Evolutionary conservation across 2,329 filamentous ascomycete species (phyloP), one percentile per base, ranked within the genome.

Genomic region (Exophiala bonariae): DNA sequence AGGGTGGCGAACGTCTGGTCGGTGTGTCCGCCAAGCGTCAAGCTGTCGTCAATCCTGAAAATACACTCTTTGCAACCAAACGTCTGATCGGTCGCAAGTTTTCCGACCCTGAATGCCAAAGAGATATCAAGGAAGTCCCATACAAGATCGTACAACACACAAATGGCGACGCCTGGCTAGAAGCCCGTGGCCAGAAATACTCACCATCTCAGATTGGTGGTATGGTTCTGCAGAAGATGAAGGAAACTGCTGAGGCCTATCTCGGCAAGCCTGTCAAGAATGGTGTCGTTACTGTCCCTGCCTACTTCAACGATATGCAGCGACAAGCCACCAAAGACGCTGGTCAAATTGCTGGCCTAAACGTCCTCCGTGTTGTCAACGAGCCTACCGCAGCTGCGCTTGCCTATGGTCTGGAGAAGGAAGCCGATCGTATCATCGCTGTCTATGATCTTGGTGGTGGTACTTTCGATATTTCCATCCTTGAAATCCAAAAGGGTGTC

Each of bases 221-320:
- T 66, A 96, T 96, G 73, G 81, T 96, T 59, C 82, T 97, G 63
- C 86, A 90, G 73, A 96, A 97, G 83, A 96, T 96, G 92, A 96
- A 95, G 84, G 92, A 96, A 81, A 97, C 92, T 42, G 92, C 92
- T 58, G 91, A 96, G 79, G 79, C 87, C 54, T 96, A 95, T 77
- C 82, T 96, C 59, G 83, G 87, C 75, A 95, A 90, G 79, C 82
- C 83, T 52, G 76, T 95, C 65, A 93, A 95, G 82, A 96, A 97
- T 69, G 92, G 90, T 62, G 92, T 97, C 53, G 92, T 97, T 61
- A 97, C 92, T 53, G 91, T 96, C 30, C 91, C 91, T 56, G 91
- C 91, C 63, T 97, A 97, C 81, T 97, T 97, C 83, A 97, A 97
- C 75, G 91, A 97, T 74, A 91, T 89, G 52, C 91, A 97, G 78